Evolutionary conservation across 2,329 filamentous ascomycete genomes (phyloP), one percentile per base, ranked within the genome.

Genomic region (Xylaria sp.): DNA sequence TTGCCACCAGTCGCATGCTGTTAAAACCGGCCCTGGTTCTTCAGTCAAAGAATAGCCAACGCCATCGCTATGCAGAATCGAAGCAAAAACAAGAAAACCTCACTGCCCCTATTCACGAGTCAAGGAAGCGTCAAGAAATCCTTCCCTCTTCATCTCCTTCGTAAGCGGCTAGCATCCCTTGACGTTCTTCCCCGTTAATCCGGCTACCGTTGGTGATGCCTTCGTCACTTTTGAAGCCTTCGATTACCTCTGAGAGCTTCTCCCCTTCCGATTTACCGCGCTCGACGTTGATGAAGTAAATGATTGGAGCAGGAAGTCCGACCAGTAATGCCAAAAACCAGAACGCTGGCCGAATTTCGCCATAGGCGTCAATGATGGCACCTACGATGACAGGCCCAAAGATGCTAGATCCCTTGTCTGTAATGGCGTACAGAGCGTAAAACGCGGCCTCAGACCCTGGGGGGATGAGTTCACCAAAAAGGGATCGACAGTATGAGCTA

Each of bases 361-460:
- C 92, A 31, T 90, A 91, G 57, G 83, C 87, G 79, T 98, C 94
- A 13, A 96, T 97, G 71, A 99, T 97, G 13, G 90, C 89, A 1
- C 94, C 96, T 0, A 99, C 96, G 76, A 99, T 95, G 0, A 93
- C 92, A 0, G 96, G 96, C 0, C 96, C 96, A 78, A 99, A 97
- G 1, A 98, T 85, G 76, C 92, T 96, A 25, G 92, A 96, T 0
- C 95, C 94, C 79, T 99, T 99, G 78, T 99, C 96, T 1, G 96
- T 98, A 70, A 98, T 97, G 39, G 96, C 96, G 77, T 98, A 99
- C 1, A 99, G 84, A 0, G 95, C 94, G 77, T 97, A 99, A 77
- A 99, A 99, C 0, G 95, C 94, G 0, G 96, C 94, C 80, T 99
- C 96, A 33, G 92, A 96, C 3, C 96, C 96, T 0, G 93, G 93